A percentile compares a stretch with the other conserved stretches of the same genome.
Conservation (phyloP, 768 basidiomycete genomes). For the Lactarius deliciosus region DNA sequence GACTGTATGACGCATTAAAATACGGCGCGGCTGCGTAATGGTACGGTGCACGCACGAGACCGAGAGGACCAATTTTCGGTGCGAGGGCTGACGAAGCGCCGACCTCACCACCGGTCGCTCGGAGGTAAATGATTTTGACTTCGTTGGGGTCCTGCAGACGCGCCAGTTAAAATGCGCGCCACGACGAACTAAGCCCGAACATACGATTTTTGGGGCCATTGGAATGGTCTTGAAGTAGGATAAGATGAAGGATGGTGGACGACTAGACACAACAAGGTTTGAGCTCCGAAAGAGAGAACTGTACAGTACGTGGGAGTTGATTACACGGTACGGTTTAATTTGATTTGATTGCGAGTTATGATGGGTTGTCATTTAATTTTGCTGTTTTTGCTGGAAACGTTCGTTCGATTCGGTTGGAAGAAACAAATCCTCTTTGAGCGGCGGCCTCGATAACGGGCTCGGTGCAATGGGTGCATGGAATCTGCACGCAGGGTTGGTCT, state of each 20-base stretch:
- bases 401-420: not conserved
- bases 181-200: slow-evolving; percentile 27
- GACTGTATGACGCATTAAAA: slow-evolving; percentile 54
- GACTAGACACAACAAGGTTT: slow-evolving; percentile 11
- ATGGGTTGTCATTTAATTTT: not conserved
- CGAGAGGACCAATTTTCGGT: slow-evolving; percentile 99
- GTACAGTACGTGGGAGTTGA: slow-evolving; percentile 4
- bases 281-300: slow-evolving; percentile 17
- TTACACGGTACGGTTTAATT: slow-evolving; percentile 5
- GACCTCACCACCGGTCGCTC: slow-evolving; percentile 98
- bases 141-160: slow-evolving; percentile 87
- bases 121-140: slow-evolving; percentile 98
- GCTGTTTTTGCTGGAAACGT: not conserved
- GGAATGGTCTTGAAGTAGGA: slow-evolving; percentile 30
- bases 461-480: slow-evolving; percentile 86
- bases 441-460: slow-evolving; percentile 33
- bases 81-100: slow-evolving; percentile 98
- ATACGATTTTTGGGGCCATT: slow-evolving; percentile 82
- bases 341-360: slow-evolving; percentile 4
- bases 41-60: slow-evolving; percentile 67
- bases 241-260: slow-evolving; percentile 1
- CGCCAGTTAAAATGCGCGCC: not conserved
- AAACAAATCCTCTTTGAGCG: not conserved
- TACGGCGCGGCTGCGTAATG: not conserved
- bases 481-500: slow-evolving; percentile 73